phyloP scores from a whole-genome alignment of 2,329 filamentous ascomycete species.

The Ophiostoma tasmaniense region DNA sequence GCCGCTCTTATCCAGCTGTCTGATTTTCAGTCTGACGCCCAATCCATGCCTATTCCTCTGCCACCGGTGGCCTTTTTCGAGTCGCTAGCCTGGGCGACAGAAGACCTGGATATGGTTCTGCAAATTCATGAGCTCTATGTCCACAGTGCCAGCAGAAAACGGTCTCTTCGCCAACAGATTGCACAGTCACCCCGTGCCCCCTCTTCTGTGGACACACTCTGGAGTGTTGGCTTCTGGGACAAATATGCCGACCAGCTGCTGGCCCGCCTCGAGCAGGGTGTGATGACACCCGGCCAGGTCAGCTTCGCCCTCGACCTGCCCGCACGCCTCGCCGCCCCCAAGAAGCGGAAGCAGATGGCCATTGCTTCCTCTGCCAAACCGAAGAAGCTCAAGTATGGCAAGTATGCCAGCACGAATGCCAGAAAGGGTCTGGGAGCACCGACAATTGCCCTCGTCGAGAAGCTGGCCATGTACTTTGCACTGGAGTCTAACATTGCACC shows the following conservation, averaged over 20 bases:
- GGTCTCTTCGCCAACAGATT: not conserved
- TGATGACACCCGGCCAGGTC: slow-evolving; percentile 14
- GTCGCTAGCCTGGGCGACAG: slow-evolving; percentile 21
- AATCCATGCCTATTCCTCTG: not conserved
- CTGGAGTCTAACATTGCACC: slow-evolving; percentile 20
- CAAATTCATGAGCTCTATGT: slow-evolving; percentile 21
- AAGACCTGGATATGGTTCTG: slow-evolving; percentile 20
- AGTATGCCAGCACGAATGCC: not conserved
- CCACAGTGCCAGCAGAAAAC: not conserved
- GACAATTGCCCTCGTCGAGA: slow-evolving; percentile 21
- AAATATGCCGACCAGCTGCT: slow-evolving; percentile 19
- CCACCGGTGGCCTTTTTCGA: slow-evolving; percentile 23
- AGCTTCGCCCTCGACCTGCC: slow-evolving; percentile 15
- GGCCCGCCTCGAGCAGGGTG: slow-evolving; percentile 9
- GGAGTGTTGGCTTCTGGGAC: slow-evolving; percentile 23
- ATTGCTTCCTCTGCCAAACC: not conserved
- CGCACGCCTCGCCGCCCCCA: not conserved
- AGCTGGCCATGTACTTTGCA: slow-evolving; percentile 20
- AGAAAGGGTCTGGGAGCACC: slow-evolving; percentile 6
- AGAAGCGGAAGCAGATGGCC: not conserved
- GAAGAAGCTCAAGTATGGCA: not conserved
- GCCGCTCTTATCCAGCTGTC: slow-evolving; percentile 3
- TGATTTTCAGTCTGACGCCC: not conserved
- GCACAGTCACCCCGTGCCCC: not conserved
- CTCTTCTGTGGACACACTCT: slow-evolving; percentile 8